Conservation (phyloP, 495 filamentous ascomycete genomes). For the Durotheca rogersii region DNA sequence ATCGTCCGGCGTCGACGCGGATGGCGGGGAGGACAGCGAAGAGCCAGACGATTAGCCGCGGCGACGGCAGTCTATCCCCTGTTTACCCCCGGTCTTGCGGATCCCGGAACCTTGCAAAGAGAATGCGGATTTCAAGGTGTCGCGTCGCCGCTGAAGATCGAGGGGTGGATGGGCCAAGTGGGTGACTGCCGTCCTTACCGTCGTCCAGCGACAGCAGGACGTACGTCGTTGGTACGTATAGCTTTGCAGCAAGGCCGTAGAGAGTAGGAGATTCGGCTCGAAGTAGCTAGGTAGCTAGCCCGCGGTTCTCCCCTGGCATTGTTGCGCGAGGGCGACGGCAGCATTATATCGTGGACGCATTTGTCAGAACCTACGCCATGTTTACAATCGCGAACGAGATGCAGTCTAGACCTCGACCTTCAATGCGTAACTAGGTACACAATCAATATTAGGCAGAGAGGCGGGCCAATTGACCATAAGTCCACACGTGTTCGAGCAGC, state of each 20-base stretch:
- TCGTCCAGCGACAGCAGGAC: background rate
- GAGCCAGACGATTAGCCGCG: constrained; percentile 46
- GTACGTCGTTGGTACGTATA: background rate
- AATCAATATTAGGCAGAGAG: too few species aligned
- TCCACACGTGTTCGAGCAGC: too few species aligned
- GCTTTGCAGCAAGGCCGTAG: background rate
- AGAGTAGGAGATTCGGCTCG: background rate
- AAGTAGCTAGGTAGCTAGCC: background rate
- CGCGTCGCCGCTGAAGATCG: constrained; percentile 20
- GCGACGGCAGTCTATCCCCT: constrained; percentile 54
- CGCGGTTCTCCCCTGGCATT: too few species aligned
- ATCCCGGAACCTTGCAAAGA: constrained; percentile 13
- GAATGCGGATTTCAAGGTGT: constrained; percentile 9
- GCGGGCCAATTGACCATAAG: too few species aligned
- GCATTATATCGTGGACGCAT: background rate
- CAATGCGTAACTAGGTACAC: too few species aligned
- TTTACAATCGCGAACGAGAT: background rate
- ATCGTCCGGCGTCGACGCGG: constrained; percentile 36
- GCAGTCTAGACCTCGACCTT: too few species aligned
- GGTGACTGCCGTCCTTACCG: constrained; percentile 29
- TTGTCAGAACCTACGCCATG: background rate
- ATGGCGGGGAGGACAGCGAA: constrained; percentile 43
- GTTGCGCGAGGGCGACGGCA: background rate
- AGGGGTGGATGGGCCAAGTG: constrained; percentile 32
- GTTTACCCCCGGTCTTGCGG: constrained; percentile 56